These are phyloP conservation scores for Stentor roeselii DNA, from an alignment of 73 alveolate genomes.

Conservation along the genomic window DNA sequence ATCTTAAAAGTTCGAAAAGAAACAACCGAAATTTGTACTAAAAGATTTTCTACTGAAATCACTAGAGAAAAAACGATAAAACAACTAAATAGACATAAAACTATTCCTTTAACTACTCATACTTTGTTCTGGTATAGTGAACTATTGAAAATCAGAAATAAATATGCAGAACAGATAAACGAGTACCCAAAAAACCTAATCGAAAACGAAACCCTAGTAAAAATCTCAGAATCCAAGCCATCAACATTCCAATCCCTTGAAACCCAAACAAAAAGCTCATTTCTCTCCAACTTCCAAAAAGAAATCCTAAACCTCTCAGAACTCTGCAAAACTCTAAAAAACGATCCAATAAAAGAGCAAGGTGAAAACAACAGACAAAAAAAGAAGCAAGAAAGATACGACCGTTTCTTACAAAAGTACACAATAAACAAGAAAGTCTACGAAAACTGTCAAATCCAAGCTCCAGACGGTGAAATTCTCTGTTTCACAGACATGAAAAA, in stretches of 20 bases:
- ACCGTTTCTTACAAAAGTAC: conserved; percentile 54
- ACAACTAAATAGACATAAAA: not conserved
- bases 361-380: conserved; percentile 46
- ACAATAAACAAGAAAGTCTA: conserved; percentile 73
- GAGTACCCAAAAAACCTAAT: conserved; percentile 53
- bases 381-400: conserved; percentile 64
- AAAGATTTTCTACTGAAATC: conserved; percentile 33
- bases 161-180: conserved; percentile 43
- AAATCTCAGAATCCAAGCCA: conserved; percentile 30
- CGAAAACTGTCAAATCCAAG: conserved; percentile 88
- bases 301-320: conserved; percentile 13
- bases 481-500: conserved; percentile 82
- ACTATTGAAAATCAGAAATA: conserved; percentile 53
- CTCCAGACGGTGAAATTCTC: conserved; percentile 86
- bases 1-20: conserved; percentile 28
- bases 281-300: not conserved
- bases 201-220: conserved; percentile 31
- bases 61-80: conserved; percentile 36
- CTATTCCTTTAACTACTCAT: conserved; percentile 28
- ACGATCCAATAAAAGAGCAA: conserved; percentile 32
- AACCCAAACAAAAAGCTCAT: conserved; percentile 25
- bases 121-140: conserved; percentile 42
- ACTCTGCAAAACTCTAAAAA: not conserved
- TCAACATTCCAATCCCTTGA: conserved; percentile 28
- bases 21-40: conserved; percentile 34